Conservation (phyloP, 192 early-diverging fungal species). For the Coemansia sp. region DNA sequence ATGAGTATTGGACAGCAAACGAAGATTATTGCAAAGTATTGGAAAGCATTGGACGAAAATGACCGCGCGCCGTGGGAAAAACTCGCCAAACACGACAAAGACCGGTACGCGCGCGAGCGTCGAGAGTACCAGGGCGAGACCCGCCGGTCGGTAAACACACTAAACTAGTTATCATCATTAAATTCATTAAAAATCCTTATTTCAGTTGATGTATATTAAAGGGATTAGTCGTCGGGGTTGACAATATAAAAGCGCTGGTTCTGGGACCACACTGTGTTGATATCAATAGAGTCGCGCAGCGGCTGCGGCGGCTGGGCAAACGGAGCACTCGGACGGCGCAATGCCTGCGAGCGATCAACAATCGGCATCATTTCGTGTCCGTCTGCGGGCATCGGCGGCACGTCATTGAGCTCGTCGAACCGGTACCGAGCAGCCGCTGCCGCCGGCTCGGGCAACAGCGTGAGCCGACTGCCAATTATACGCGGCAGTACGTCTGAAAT, state of each 20-base stretch:
- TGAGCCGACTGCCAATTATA: constrained; percentile 47
- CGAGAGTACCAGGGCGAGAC: constrained; percentile 55
- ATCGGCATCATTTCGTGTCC: constrained; percentile 1
- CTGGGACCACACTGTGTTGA: constrained; percentile 31
- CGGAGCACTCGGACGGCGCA: not conserved
- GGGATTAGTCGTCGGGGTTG: constrained; percentile 37
- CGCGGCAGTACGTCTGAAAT: constrained; percentile 47
- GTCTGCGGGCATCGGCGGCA: not conserved
- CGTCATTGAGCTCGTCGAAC: constrained; percentile 42
- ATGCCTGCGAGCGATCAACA: not conserved
- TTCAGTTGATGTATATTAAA: not conserved
- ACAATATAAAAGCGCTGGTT: constrained; percentile 38
- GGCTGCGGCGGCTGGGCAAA: constrained; percentile 5
- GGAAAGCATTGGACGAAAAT: constrained; percentile 55
- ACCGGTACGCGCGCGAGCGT: constrained; percentile 64
- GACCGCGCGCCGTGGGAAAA: constrained; percentile 57
- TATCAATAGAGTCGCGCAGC: constrained; percentile 43
- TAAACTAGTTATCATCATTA: not conserved
- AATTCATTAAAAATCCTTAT: not conserved
- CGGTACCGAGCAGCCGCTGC: constrained; percentile 40
- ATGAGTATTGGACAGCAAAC: constrained; percentile 73
- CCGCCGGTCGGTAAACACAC: constrained; percentile 16
- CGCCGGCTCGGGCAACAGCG: constrained; percentile 33
- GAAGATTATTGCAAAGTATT: constrained; percentile 67
- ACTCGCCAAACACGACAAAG: constrained; percentile 59